Evolutionary conservation across 345 rosid species (phyloP).

Genomic region (Melaleuca alternifolia): DNA sequence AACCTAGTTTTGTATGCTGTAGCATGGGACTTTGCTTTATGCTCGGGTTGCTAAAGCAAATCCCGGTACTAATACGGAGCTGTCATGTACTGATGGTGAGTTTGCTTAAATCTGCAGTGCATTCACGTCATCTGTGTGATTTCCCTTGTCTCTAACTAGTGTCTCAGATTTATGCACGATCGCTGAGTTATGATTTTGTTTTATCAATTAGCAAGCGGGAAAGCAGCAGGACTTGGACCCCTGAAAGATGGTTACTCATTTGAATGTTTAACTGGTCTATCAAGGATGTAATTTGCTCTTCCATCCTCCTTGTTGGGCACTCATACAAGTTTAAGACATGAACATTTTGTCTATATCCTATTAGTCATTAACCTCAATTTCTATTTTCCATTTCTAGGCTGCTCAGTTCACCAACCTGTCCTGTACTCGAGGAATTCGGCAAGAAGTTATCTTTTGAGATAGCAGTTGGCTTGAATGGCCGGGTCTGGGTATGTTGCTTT

Average conservation of each 20-base stretch:
- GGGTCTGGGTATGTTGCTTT: constrained; percentile 49
- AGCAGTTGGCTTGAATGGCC: constrained; percentile 76
- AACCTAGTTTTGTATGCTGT: constrained; percentile 7
- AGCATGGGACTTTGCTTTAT: constrained; percentile 72
- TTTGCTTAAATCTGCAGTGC: neutral
- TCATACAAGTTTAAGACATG: neutral
- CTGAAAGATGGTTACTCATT: constrained; percentile 72
- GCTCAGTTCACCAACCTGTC: constrained; percentile 62
- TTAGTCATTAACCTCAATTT: neutral
- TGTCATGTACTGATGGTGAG: constrained; percentile 69
- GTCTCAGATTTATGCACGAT: neutral
- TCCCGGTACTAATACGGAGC: constrained; percentile 61
- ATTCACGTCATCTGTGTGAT: neutral
- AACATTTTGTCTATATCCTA: neutral
- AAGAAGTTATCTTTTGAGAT: constrained; percentile 68
- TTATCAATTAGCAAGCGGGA: constrained; percentile 44
- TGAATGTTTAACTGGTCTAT: constrained; percentile 75
- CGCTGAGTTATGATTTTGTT: neutral
- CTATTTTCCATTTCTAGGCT: constrained; percentile 25
- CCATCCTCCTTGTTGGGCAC: neutral
- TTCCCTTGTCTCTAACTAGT: neutral
- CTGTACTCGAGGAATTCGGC: constrained; percentile 74
- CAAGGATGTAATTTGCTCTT: constrained; percentile 45
- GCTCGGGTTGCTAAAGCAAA: constrained; percentile 70
- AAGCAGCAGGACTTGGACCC: constrained; percentile 69